These are phyloP conservation scores for Skeletonema marinoi DNA, from an alignment of 108 stramenopile species.

Conservation along the genomic window DNA sequence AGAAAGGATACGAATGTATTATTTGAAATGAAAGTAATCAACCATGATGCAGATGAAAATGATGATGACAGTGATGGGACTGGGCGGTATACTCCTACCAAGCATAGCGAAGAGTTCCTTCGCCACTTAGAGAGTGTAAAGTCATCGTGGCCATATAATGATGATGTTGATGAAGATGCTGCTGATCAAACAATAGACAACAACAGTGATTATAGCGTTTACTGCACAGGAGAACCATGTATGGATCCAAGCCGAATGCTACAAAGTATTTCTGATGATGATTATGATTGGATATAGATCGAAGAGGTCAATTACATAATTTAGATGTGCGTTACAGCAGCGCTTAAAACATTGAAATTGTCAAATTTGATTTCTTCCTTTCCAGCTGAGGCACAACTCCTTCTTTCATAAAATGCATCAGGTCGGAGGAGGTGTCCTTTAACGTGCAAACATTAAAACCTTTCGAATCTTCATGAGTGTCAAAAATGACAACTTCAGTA, in stretches of 20 bases:
- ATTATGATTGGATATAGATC: slow-evolving; percentile 36
- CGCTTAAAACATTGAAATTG: slow-evolving; percentile 67
- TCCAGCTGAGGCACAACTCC: slow-evolving; percentile 58
- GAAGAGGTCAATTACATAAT: not conserved
- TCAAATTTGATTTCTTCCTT: slow-evolving; percentile 53
- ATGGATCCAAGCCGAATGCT: slow-evolving; percentile 38
- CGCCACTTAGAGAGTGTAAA: slow-evolving; percentile 26
- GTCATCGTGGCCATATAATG: slow-evolving; percentile 24
- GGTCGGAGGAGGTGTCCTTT: slow-evolving; percentile 81
- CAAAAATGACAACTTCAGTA: slow-evolving; percentile 65
- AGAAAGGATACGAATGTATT: not conserved
- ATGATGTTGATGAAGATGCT: not conserved
- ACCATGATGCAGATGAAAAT: not conserved
- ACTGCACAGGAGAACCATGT: slow-evolving; percentile 36
- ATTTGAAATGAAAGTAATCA: not conserved
- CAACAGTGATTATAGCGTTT: slow-evolving; percentile 16
- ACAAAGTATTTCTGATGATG: slow-evolving; percentile 33
- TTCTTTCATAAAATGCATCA: slow-evolving; percentile 64
- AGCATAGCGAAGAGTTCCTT: slow-evolving; percentile 32
- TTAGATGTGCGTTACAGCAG: not conserved
- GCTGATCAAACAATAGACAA: not conserved
- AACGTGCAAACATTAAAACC: slow-evolving; percentile 78
- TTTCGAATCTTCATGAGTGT: slow-evolving; percentile 66
- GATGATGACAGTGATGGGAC: not conserved
- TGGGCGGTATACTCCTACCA: slow-evolving; percentile 12